These are phyloP conservation scores for Malus hybrid DNA, from an alignment of 331 rosid species.

Conservation along the genomic window DNA sequence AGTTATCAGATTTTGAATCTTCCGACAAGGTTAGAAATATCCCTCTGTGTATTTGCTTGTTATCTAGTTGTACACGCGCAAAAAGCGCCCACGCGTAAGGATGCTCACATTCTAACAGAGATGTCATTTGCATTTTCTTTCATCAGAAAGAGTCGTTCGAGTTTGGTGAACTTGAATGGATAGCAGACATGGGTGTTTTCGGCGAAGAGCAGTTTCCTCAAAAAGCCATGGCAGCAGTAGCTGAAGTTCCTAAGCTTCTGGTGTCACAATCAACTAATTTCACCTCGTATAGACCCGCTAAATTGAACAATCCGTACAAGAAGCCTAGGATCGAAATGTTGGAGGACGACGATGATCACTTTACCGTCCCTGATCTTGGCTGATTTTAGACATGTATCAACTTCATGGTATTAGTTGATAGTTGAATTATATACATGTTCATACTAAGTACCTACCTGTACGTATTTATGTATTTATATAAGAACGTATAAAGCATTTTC, in stretches of 20 bases:
- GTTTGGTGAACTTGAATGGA: constrained; percentile 91
- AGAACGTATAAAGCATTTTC: constrained; percentile 2
- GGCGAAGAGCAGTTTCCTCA: constrained; percentile 51
- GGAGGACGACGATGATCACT: constrained; percentile 71
- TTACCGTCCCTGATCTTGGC: constrained; percentile 92
- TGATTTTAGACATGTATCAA: constrained; percentile 10
- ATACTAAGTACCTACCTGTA: background rate
- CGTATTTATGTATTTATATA: constrained; percentile 12
- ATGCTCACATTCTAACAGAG: background rate
- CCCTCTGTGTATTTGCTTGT: background rate
- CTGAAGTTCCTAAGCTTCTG: constrained; percentile 92
- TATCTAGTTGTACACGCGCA: background rate
- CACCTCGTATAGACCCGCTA: constrained; percentile 38
- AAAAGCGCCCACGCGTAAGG: background rate
- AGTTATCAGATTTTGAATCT: constrained; percentile 55
- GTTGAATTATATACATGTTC: constrained; percentile 15
- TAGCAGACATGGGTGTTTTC: constrained; percentile 62
- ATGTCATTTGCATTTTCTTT: background rate
- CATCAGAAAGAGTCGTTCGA: constrained; percentile 68
- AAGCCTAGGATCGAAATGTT: constrained; percentile 67
- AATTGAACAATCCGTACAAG: constrained; percentile 47
- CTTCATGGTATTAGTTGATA: background rate
- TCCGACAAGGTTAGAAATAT: constrained; percentile 55
- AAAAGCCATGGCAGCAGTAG: constrained; percentile 57
- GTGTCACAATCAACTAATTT: constrained; percentile 35